Evolutionary conservation across 2,329 filamentous ascomycete species (phyloP).

Genomic region (Diaporthe humulicola): DNA sequence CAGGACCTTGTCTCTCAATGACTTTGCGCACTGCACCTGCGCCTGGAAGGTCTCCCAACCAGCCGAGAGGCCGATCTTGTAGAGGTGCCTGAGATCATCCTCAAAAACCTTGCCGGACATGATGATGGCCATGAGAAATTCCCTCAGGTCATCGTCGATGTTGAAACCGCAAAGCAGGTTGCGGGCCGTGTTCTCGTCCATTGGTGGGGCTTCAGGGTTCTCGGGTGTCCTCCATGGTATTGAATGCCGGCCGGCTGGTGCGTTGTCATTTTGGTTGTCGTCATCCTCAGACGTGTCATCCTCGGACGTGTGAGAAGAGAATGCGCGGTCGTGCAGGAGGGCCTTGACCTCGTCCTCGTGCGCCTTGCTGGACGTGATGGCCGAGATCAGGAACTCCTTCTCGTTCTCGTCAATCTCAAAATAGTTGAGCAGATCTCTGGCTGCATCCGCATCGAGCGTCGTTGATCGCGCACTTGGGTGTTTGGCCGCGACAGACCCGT

Average conservation of each 20-base stretch:
- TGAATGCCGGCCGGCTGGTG: conserved; percentile 17
- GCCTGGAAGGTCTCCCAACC: conserved; percentile 52
- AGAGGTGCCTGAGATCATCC: conserved; percentile 47
- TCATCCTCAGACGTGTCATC: conserved; percentile 33
- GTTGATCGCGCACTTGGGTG: conserved; percentile 16
- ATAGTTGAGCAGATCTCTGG: conserved; percentile 19
- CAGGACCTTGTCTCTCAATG: conserved; percentile 45
- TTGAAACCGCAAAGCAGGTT: conserved; percentile 52
- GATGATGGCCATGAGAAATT: conserved; percentile 47
- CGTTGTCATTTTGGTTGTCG: conserved; percentile 29
- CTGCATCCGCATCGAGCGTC: conserved; percentile 21
- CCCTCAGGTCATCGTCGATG: conserved; percentile 43
- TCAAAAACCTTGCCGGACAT: conserved; percentile 43
- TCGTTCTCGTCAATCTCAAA: conserved; percentile 33
- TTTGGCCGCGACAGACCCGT: conserved; percentile 26
- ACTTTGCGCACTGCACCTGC: conserved; percentile 48
- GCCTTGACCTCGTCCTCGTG: conserved; percentile 32
- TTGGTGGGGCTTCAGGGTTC: conserved; percentile 27
- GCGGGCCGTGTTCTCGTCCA: conserved; percentile 12
- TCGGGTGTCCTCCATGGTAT: conserved; percentile 26
- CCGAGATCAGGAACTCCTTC: conserved; percentile 32
- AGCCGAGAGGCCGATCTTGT: conserved; percentile 47
- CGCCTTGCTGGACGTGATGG: conserved; percentile 31
- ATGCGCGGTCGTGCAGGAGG: conserved; percentile 32
- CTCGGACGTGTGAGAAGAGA: conserved; percentile 23